Conservation (phyloP, 257 asterid genomes). For the Solanum pimpinellifolium region DNA sequence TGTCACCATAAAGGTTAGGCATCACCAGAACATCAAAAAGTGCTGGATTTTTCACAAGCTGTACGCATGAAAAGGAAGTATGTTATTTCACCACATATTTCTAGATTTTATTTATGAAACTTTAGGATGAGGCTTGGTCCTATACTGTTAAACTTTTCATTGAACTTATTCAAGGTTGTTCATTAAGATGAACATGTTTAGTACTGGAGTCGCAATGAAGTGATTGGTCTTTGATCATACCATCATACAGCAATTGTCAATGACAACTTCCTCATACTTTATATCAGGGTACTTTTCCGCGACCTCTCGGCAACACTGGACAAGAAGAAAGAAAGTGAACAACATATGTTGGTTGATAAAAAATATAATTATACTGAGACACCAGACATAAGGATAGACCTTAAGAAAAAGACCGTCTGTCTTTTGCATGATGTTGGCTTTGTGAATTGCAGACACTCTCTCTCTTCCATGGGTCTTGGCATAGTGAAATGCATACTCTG, state of each 20-base stretch:
- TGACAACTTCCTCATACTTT: constrained; percentile 83
- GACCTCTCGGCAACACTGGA: constrained; percentile 96
- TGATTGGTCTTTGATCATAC: constrained; percentile 19
- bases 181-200: not conserved
- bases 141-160: not conserved
- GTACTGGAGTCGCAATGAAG: not conserved
- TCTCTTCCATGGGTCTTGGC: constrained; percentile 88
- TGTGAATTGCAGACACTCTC: constrained; percentile 94
- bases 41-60: constrained; percentile 82
- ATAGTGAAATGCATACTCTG: constrained; percentile 91
- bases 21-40: constrained; percentile 5
- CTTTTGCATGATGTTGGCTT: constrained; percentile 98
- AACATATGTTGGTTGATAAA: constrained; percentile 1
- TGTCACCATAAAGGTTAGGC: constrained; percentile 47
- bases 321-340: constrained; percentile 15
- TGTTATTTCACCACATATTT: not conserved
- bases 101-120: not conserved
- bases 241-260: constrained; percentile 97
- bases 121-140: not conserved
- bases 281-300: constrained; percentile 90
- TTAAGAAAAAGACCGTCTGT: constrained; percentile 97
- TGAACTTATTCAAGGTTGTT: not conserved
- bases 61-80: not conserved
- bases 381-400: constrained; percentile 27
- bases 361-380: not conserved